phyloP scores from a whole-genome alignment of 805 yeast genomes.

The Zygotorulaspora sp. region DNA sequence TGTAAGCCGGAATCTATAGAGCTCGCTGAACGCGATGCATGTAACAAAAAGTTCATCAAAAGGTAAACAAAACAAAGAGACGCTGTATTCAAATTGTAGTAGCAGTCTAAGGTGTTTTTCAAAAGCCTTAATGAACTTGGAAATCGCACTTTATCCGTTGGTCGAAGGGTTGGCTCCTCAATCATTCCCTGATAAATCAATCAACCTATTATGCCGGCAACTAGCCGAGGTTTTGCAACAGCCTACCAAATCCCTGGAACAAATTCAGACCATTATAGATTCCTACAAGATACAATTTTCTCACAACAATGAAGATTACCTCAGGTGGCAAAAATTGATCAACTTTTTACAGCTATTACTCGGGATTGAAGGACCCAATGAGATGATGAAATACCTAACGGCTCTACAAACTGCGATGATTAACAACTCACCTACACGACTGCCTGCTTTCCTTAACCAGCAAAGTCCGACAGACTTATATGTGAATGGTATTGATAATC shows the following conservation, averaged over 20 bases:
- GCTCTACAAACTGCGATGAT: conserved; percentile 18
- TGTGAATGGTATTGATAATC: conserved; percentile 10
- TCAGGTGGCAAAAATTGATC: conserved; percentile 24
- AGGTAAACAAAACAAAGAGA: too few species aligned
- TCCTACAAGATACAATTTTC: conserved; percentile 18
- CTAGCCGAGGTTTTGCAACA: conserved; percentile 17
- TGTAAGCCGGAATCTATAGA: too few species aligned
- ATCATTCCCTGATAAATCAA: conserved; percentile 16
- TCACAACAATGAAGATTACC: conserved; percentile 12
- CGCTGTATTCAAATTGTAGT: too few species aligned
- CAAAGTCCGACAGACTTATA: conserved; percentile 5
- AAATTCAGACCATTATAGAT: conserved; percentile 21
- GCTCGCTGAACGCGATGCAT: too few species aligned
- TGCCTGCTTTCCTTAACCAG: conserved; percentile 10
- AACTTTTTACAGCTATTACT: conserved; percentile 18
- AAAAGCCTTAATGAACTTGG: conserved; percentile 24
- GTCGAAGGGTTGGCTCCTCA: conserved; percentile 29
- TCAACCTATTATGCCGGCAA: conserved; percentile 18
- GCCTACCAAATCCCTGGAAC: conserved; percentile 16
- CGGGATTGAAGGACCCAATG: conserved; percentile 16
- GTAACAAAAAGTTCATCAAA: too few species aligned
- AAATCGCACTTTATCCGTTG: conserved; percentile 18
- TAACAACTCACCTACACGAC: conserved; percentile 11
- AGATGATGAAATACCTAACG: conserved; percentile 21
- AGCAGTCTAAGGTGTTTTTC: too few species aligned